phyloP scores from a whole-genome alignment of 352 stramenopile genomes.

The Globisporangium camurandrum region DNA sequence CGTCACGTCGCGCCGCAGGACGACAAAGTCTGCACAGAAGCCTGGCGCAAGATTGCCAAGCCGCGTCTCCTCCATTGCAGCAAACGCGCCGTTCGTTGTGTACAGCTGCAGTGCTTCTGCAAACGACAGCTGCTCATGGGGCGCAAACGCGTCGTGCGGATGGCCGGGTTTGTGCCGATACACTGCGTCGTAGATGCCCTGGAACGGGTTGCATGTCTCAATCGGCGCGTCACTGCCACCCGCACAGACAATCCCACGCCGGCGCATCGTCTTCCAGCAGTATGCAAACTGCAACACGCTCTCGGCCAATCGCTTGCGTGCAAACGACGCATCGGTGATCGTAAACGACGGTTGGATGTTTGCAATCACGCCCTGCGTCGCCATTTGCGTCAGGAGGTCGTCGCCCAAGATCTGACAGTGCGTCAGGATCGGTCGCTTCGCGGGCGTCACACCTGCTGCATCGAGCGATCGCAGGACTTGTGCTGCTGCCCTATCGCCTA shows the following conservation, averaged over 20 bases:
- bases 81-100: constrained; percentile 66
- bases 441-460: constrained; percentile 28
- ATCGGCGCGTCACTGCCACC: constrained; percentile 82
- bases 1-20: constrained; percentile 50
- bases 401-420: constrained; percentile 84
- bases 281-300: constrained; percentile 62
- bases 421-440: constrained; percentile 79
- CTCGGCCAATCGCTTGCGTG: constrained; percentile 61
- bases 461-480: constrained; percentile 68
- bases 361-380: constrained; percentile 63
- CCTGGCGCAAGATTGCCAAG: constrained; percentile 47
- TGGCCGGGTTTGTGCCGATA: constrained; percentile 51
- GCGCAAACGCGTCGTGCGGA: constrained; percentile 47
- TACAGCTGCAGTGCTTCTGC: constrained; percentile 73
- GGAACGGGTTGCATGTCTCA: constrained; percentile 82
- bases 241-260: constrained; percentile 63
- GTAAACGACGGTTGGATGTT: constrained; percentile 88
- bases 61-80: constrained; percentile 43
- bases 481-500: constrained; percentile 61
- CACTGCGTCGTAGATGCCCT: constrained; percentile 86
- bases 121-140: constrained; percentile 62
- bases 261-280: constrained; percentile 81
- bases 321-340: constrained; percentile 79
- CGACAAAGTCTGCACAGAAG: constrained; percentile 66
- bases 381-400: constrained; percentile 70